Percentiles rank a stretch among this genome's conserved stretches.
phyloP scores from a whole-genome alignment of 805 yeast genomes.

The Yamadazyma endophytica region DNA sequence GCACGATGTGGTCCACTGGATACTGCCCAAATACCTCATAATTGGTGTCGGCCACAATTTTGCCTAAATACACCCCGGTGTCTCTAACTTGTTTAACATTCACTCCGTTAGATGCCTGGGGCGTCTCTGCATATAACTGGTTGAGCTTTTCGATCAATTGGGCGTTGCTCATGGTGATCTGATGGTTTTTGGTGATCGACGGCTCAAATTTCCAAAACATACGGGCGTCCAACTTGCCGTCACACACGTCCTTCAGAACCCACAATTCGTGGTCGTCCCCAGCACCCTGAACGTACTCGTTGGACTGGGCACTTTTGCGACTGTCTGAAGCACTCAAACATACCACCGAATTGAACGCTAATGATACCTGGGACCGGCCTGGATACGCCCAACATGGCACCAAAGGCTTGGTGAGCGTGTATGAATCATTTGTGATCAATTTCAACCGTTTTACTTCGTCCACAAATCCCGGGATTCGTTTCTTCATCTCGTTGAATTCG shows the following conservation, averaged over 20 bases:
- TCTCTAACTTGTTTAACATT: slow-evolving; percentile 10
- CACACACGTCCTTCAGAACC: slow-evolving; percentile 40
- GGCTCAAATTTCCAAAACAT: slow-evolving; percentile 9
- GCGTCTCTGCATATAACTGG: slow-evolving; percentile 6
- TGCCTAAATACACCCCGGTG: slow-evolving; percentile 27
- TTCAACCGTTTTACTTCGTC: slow-evolving; percentile 28
- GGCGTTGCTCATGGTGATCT: slow-evolving; percentile 1
- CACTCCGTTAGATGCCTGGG: slow-evolving; percentile 9
- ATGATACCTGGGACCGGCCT: not conserved
- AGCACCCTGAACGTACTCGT: slow-evolving; percentile 80
- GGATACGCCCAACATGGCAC: slow-evolving; percentile 13
- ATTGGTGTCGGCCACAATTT: slow-evolving; percentile 13
- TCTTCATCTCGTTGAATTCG: slow-evolving; percentile 51
- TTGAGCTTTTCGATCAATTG: slow-evolving; percentile 11
- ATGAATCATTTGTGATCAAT: slow-evolving; percentile 3
- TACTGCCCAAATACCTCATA: slow-evolving; percentile 5
- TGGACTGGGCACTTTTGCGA: slow-evolving; percentile 2
- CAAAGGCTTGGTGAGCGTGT: slow-evolving; percentile 6
- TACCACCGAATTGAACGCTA: slow-evolving; percentile 1
- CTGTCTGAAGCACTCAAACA: slow-evolving; percentile 10
- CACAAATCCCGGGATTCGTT: slow-evolving; percentile 47
- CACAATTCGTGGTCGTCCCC: slow-evolving; percentile 93
- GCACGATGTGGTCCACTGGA: slow-evolving; percentile 13
- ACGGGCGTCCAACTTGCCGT: slow-evolving; percentile 47
- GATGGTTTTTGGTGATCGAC: not conserved